A percentile compares a stretch with the other conserved stretches of the same genome.
Conservation (phyloP, 2,329 filamentous ascomycete genomes). For the Neobulgaria alba region DNA sequence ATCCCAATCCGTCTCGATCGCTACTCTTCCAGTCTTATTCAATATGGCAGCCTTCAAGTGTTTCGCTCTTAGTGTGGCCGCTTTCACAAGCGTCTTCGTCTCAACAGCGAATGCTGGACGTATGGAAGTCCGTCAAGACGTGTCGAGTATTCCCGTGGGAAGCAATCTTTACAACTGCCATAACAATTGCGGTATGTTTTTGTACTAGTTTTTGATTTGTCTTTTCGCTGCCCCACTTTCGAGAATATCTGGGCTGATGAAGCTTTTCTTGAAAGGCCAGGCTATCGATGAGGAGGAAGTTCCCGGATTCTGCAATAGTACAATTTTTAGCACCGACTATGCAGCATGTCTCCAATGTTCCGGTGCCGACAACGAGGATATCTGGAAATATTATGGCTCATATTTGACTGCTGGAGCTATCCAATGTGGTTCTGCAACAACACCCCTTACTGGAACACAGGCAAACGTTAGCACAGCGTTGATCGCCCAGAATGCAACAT, state of each 20-base stretch:
- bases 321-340: constrained; percentile 14
- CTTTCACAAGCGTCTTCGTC: background rate
- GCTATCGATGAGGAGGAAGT: constrained; percentile 4
- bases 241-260: background rate
- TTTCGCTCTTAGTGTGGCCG: background rate
- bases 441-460: constrained; percentile 25
- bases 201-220: background rate
- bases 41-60: background rate
- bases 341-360: constrained; percentile 14
- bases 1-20: background rate
- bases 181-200: background rate
- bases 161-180: background rate
- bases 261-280: too few species aligned
- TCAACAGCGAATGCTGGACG: background rate
- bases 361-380: constrained; percentile 16
- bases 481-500: background rate
- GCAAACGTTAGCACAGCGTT: background rate
- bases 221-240: background rate
- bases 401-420: constrained; percentile 9
- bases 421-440: constrained; percentile 9
- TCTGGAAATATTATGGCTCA: constrained; percentile 17
- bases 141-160: background rate
- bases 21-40: background rate
- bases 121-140: background rate
- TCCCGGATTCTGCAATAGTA: constrained; percentile 9